These are phyloP conservation scores for Aspergillus sp. DNA, from an alignment of 2,329 filamentous ascomycete genomes.

Conservation along the genomic window DNA sequence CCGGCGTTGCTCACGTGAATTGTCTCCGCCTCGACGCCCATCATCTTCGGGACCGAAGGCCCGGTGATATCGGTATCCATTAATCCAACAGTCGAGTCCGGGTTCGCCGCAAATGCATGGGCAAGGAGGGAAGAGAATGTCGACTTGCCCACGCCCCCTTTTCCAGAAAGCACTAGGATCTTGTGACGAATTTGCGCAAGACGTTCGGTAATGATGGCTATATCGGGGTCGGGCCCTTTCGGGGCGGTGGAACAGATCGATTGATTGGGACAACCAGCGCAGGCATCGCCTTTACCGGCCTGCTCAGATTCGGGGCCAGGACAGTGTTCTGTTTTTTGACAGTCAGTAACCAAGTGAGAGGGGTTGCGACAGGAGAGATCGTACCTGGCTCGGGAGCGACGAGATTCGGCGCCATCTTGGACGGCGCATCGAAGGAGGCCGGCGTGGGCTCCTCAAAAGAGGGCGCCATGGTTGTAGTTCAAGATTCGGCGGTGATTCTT, in stretches of 20 bases:
- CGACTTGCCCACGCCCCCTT: constrained; percentile 95
- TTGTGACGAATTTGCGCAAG: constrained; percentile 84
- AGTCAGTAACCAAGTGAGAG: constrained; percentile 5
- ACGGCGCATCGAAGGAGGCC: constrained; percentile 71
- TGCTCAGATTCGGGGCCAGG: constrained; percentile 67
- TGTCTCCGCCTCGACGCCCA: constrained; percentile 91
- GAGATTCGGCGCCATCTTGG: constrained; percentile 77
- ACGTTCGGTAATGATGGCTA: constrained; percentile 80
- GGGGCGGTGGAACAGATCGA: constrained; percentile 89
- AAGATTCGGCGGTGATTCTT: background rate
- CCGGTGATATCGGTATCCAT: constrained; percentile 99
- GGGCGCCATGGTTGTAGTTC: constrained; percentile 65
- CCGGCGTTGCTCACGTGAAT: constrained; percentile 87
- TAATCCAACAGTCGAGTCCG: constrained; percentile 77
- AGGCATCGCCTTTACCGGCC: constrained; percentile 71
- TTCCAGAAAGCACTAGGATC: constrained; percentile 87
- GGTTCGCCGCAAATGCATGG: constrained; percentile 83
- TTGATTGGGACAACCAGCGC: constrained; percentile 94
- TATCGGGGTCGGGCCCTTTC: constrained; percentile 93
- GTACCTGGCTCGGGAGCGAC: constrained; percentile 84
- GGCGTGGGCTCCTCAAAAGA: constrained; percentile 72
- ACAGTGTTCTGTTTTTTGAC: constrained; percentile 68
- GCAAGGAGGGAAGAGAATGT: constrained; percentile 88
- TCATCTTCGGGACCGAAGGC: constrained; percentile 96
- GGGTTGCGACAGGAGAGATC: constrained; percentile 9